Percentiles rank a stretch among this genome's conserved stretches.
Conservation (phyloP, 2,329 filamentous ascomycete species). For the Penicillium brasilianum region DNA sequence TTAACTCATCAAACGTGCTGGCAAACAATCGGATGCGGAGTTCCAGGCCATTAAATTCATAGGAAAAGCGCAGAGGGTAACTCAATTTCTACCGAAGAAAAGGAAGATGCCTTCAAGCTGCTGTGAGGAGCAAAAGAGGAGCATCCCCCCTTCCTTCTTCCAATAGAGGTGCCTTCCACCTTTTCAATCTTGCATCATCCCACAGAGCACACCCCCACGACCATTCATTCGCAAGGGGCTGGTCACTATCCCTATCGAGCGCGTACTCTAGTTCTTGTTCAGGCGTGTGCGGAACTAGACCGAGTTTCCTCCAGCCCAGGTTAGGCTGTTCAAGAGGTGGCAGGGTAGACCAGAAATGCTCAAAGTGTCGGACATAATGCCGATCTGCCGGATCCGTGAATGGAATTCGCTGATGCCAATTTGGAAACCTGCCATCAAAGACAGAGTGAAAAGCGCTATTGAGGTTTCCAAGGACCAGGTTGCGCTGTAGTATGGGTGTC, state of each 20-base stretch:
- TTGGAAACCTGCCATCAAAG: background rate
- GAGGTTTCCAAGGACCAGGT: conserved; percentile 21
- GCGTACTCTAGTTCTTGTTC: conserved; percentile 8
- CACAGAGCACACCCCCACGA: conserved; percentile 6
- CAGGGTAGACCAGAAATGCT: conserved; percentile 11
- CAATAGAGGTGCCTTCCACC: background rate
- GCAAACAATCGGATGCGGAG: background rate
- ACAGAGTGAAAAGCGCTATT: background rate
- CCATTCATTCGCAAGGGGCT: background rate
- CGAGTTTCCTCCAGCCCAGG: conserved; percentile 10
- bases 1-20: background rate
- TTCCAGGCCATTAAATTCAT: background rate
- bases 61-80: background rate
- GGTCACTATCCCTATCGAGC: background rate
- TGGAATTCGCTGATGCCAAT: conserved; percentile 3
- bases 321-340: conserved; percentile 20
- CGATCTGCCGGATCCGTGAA: conserved; percentile 24
- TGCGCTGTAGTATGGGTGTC: conserved; percentile 10
- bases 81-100: background rate
- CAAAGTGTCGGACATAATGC: conserved; percentile 12
- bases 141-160: background rate
- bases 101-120: background rate
- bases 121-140: background rate
- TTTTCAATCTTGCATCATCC: conserved; percentile 1
- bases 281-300: background rate